A percentile compares a stretch with the other conserved stretches of the same genome.
phyloP scores from a whole-genome alignment of 2,329 filamentous ascomycete species.

The Lecanicillium sp. region DNA sequence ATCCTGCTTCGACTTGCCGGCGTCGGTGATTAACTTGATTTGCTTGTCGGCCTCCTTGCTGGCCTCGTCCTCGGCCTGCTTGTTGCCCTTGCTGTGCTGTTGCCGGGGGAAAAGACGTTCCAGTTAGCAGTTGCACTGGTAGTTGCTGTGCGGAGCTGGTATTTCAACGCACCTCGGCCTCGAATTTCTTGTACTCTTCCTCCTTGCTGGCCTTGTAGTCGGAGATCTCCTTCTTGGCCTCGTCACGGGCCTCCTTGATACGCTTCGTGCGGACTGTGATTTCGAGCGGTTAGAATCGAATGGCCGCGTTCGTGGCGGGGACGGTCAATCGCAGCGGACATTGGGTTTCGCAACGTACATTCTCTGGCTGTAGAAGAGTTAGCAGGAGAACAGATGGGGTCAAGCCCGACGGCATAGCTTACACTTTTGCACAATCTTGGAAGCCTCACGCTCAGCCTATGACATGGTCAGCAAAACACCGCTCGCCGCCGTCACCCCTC shows the following conservation, averaged over 20 bases:
- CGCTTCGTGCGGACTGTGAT: constrained; percentile 72
- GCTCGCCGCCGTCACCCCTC: background rate
- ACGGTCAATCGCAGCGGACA: too few species aligned
- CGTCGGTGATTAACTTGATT: constrained; percentile 71
- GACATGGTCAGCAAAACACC: constrained; percentile 5
- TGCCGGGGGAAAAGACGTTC: background rate
- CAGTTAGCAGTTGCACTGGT: constrained; percentile 3
- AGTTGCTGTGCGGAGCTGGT: background rate
- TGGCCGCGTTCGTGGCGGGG: too few species aligned
- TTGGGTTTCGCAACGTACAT: constrained; percentile 54
- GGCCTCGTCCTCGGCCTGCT: constrained; percentile 69
- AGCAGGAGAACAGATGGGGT: too few species aligned
- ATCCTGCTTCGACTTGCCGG: constrained; percentile 71
- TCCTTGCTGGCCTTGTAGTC: constrained; percentile 88
- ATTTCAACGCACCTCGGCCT: constrained; percentile 56
- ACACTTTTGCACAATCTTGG: constrained; percentile 99
- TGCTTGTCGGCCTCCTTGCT: constrained; percentile 77
- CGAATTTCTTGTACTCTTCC: constrained; percentile 89
- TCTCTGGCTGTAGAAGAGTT: too few species aligned
- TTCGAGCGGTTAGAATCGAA: constrained; percentile 8
- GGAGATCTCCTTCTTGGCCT: constrained; percentile 97
- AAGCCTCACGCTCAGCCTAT: constrained; percentile 93
- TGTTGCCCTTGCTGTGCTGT: constrained; percentile 88
- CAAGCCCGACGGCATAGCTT: constrained; percentile 22
- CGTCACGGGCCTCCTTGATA: constrained; percentile 91